Evolutionary conservation across 1,284 basidiomycete species (phyloP).

Genomic region (Mycena sp.): DNA sequence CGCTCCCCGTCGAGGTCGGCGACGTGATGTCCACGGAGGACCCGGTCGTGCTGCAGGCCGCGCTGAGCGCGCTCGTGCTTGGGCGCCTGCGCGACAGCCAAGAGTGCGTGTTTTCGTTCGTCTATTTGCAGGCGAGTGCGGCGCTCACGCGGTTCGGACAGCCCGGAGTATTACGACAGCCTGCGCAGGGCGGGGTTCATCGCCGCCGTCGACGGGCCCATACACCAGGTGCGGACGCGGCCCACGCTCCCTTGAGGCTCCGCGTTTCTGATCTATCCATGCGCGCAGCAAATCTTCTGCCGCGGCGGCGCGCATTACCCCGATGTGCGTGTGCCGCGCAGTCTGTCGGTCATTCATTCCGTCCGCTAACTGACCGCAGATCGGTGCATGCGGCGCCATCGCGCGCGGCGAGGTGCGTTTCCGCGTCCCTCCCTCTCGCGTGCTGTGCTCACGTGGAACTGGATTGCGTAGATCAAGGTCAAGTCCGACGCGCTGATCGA

Average conservation of each 20-base stretch:
- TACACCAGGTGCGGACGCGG: slow-evolving; percentile 3
- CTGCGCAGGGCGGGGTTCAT: slow-evolving; percentile 25
- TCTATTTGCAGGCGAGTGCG: too few relatives aligned
- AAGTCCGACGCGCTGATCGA: slow-evolving; percentile 23
- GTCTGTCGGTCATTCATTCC: too few relatives aligned
- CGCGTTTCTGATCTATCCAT: too few relatives aligned
- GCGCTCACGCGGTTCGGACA: not conserved
- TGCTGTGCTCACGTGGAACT: not conserved
- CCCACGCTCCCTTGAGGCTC: too few relatives aligned
- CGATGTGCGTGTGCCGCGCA: slow-evolving; percentile 8
- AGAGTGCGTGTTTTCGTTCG: slow-evolving; percentile 7
- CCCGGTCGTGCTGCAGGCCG: slow-evolving; percentile 18
- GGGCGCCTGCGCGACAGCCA: slow-evolving; percentile 1
- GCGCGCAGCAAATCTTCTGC: slow-evolving; percentile 20
- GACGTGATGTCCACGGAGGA: slow-evolving; percentile 28
- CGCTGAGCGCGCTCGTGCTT: slow-evolving; percentile 11
- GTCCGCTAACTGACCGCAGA: not conserved
- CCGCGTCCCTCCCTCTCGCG: not conserved
- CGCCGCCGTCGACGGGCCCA: slow-evolving; percentile 10
- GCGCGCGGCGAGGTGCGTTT: slow-evolving; percentile 16
- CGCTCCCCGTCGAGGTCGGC: slow-evolving; percentile 17
- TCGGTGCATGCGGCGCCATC: slow-evolving; percentile 23
- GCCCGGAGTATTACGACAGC: slow-evolving; percentile 25
- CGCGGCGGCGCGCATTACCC: slow-evolving; percentile 25
- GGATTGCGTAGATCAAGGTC: slow-evolving; percentile 21